These are phyloP conservation scores for Pythium chondricola DNA, from an alignment of 352 stramenopile species.

Conservation along the genomic window DNA sequence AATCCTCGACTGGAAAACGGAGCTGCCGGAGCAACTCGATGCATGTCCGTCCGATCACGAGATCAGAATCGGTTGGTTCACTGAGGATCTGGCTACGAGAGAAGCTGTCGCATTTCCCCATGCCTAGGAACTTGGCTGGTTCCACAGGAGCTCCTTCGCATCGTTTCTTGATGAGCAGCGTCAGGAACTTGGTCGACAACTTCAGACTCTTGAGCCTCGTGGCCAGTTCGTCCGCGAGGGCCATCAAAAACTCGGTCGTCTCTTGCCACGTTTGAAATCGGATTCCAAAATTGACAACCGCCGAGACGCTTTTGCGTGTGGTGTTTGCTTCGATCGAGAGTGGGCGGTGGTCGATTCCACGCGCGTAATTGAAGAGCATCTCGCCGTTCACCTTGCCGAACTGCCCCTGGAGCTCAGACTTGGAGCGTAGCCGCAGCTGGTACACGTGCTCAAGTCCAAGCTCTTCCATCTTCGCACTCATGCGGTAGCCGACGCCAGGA, in stretches of 20 bases:
- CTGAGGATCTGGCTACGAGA: slow-evolving; percentile 63
- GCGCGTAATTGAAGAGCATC: slow-evolving; percentile 70
- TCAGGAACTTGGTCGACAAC: slow-evolving; percentile 58
- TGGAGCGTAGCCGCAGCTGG: slow-evolving; percentile 50
- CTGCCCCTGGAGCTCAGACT: slow-evolving; percentile 39
- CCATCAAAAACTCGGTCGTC: slow-evolving; percentile 75
- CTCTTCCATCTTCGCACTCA: slow-evolving; percentile 59
- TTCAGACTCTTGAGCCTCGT: slow-evolving; percentile 53
- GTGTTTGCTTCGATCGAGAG: slow-evolving; percentile 66
- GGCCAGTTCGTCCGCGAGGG: slow-evolving; percentile 69
- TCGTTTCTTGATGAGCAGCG: slow-evolving; percentile 82
- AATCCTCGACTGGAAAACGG: slow-evolving; percentile 47
- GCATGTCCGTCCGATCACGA: slow-evolving; percentile 39
- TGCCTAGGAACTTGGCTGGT: slow-evolving; percentile 84
- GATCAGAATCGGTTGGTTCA: slow-evolving; percentile 46
- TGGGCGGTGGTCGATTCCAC: slow-evolving; percentile 64
- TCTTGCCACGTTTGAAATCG: slow-evolving; percentile 76
- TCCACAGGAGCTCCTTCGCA: slow-evolving; percentile 56
- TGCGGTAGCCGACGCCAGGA: slow-evolving; percentile 72
- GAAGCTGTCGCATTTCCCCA: slow-evolving; percentile 82
- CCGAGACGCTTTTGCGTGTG: slow-evolving; percentile 85
- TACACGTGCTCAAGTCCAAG: slow-evolving; percentile 53
- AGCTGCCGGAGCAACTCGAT: slow-evolving; percentile 62
- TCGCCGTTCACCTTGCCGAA: slow-evolving; percentile 68
- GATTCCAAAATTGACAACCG: slow-evolving; percentile 91